Percentiles rank a stretch among this genome's conserved stretches.
phyloP scores from a whole-genome alignment of 345 rosid genomes.

The Gossypium raimondii region DNA sequence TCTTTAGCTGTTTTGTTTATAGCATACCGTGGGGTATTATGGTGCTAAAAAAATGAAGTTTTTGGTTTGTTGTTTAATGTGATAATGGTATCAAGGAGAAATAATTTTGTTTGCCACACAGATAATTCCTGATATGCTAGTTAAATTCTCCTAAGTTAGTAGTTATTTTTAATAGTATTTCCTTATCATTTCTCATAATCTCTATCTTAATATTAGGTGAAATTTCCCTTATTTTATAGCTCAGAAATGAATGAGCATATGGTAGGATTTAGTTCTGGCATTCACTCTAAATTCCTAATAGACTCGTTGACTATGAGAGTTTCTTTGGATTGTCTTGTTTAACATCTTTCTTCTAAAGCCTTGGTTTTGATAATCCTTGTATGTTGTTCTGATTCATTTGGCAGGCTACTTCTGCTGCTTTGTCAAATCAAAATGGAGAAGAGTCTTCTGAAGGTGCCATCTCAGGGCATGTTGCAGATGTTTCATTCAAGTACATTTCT shows the following conservation, averaged over 20 bases:
- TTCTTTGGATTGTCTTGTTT: background rate
- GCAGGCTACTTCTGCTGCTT: conserved; percentile 42
- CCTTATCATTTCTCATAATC: conserved; percentile 2
- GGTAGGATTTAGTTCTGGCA: background rate
- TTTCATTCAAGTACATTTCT: conserved; percentile 53
- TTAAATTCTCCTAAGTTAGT: background rate
- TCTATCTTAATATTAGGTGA: background rate
- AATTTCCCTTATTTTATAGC: conserved; percentile 6
- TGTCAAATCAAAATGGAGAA: conserved; percentile 33
- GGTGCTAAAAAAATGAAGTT: conserved; percentile 9
- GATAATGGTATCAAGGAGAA: conserved; percentile 4
- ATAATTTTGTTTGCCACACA: background rate
- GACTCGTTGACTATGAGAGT: background rate
- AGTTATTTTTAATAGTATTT: background rate
- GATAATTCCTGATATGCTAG: background rate
- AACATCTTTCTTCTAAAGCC: background rate
- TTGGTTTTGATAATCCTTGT: conserved; percentile 10
- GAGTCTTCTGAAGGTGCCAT: conserved; percentile 34
- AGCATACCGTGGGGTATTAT: background rate
- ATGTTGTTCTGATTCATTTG: conserved; percentile 18
- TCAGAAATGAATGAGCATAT: conserved; percentile 6
- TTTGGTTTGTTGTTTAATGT: background rate
- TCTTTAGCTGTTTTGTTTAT: background rate
- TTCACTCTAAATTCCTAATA: background rate
- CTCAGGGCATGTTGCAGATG: conserved; percentile 34